Percentiles rank a stretch among this genome's conserved stretches.
Conservation (phyloP, 2,329 filamentous ascomycete species). For the Penicillium sp. region DNA sequence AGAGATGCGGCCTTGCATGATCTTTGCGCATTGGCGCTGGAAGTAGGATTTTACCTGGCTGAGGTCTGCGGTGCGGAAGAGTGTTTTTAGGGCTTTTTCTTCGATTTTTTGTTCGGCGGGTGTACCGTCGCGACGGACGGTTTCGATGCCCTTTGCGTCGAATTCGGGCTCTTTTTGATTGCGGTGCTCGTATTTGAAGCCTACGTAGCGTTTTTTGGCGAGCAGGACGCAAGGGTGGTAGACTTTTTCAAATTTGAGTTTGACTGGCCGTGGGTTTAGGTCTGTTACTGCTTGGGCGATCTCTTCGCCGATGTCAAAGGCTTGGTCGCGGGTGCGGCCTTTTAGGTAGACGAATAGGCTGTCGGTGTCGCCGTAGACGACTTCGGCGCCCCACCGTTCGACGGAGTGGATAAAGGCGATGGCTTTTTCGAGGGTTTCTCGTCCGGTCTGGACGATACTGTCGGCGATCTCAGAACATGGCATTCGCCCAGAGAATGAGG, state of each 20-base stretch:
- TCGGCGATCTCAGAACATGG: conserved; percentile 96
- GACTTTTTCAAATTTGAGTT: conserved; percentile 97
- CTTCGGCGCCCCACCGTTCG: conserved; percentile 81
- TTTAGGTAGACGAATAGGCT: conserved; percentile 85
- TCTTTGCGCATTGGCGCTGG: conserved; percentile 79
- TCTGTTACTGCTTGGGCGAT: conserved; percentile 80
- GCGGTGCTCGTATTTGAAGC: conserved; percentile 84
- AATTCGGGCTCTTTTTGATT: conserved; percentile 74
- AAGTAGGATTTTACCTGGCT: conserved; percentile 85
- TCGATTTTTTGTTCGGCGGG: conserved; percentile 95
- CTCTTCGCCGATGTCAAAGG: conserved; percentile 85
- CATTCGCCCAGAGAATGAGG: conserved; percentile 94
- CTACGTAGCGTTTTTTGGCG: conserved; percentile 95
- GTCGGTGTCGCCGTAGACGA: conserved; percentile 96
- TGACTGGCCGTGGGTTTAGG: conserved; percentile 82
- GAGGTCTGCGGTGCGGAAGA: conserved; percentile 84
- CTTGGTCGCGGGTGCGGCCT: conserved; percentile 75
- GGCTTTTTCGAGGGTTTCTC: conserved; percentile 87
- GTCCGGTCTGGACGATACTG: conserved; percentile 90
- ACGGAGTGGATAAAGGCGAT: conserved; percentile 87
- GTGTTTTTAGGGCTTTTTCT: conserved; percentile 75
- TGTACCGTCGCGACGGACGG: conserved; percentile 85
- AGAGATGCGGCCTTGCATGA: conserved; percentile 78
- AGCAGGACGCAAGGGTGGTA: conserved; percentile 91
- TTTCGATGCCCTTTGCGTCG: conserved; percentile 97